A percentile compares a stretch with the other conserved stretches of the same genome.
These are phyloP conservation scores for Podila epigama DNA, from an alignment of 192 early-diverging fungal species.

Conservation along the genomic window DNA sequence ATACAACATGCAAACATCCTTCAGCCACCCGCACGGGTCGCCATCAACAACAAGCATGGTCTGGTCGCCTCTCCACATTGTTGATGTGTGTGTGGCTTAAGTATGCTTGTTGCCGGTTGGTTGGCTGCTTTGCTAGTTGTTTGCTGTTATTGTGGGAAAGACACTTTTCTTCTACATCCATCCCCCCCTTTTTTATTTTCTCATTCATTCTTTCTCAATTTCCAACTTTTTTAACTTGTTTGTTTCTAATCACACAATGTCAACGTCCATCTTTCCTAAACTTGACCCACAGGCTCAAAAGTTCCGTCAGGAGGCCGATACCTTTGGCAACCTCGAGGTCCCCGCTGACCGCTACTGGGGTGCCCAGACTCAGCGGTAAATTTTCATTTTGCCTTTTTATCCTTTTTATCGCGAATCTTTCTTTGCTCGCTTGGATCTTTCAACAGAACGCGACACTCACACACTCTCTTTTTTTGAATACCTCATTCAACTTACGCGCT, in stretches of 20 bases:
- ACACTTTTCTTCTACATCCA: not conserved
- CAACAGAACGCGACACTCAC: not conserved
- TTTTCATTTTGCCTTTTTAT: not conserved
- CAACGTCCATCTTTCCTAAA: slow-evolving; percentile 28
- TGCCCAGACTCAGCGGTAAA: slow-evolving; percentile 92
- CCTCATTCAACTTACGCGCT: not conserved
- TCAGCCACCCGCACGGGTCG: no score
- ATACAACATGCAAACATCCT: no score
- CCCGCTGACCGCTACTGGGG: slow-evolving; percentile 98
- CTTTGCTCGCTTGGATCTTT: not conserved
- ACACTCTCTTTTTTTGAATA: not conserved
- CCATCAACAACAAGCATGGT: no score
- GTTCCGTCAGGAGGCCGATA: slow-evolving; percentile 82
- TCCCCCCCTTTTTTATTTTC: slow-evolving; percentile 1
- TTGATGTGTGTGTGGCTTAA: no score
- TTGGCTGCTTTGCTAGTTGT: no score
- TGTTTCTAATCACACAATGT: not conserved
- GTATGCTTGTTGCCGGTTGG: no score
- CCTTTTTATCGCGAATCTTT: not conserved
- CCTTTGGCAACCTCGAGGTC: slow-evolving; percentile 95
- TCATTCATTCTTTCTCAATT: not conserved
- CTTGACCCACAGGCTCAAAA: slow-evolving; percentile 60
- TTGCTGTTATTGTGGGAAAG: not conserved
- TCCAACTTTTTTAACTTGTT: not conserved
- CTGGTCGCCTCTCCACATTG: no score